Base-by-base conservation (phyloP, 805 yeast genomes). In the Nakazawaea anatomiae region DNA sequence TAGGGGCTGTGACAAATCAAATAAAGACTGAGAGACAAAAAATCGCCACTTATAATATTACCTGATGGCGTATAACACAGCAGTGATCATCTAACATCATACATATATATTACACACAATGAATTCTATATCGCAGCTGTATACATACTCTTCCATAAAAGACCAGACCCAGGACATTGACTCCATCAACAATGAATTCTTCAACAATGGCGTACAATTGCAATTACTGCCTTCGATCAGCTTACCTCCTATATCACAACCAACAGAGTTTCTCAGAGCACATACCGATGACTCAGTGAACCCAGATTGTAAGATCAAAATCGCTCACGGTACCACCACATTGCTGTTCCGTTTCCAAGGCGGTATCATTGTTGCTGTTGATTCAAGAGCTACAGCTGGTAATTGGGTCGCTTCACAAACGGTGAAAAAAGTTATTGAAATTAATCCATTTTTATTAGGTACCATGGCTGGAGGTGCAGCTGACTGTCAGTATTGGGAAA, bases 391-490 rank as follows among this genome's bases (percentile, higher is more conserved):
- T 53, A 87, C 98, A 7, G 96, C 96, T 2, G 99, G 99, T 44
- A 84, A 87, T 62, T 92, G 97, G 97, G 86, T 94, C 60, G 98
- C 97, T 25, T 90, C 97, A 12, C 97, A 91, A 68, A 90, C 97
- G 3, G 99, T 94, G 56, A 92, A 92, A 71, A 94, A 94, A 70
- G 99, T 94, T 51, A 90, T 94, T 62, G 92, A 92, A 69, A 94
- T 94, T 71, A 94, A 94, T 69, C 97, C 97, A 49, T 87, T 88
- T 67, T 72, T 94, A 57, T 77, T 94, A 60, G 99, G 99, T 57
- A 94, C 99, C 25, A 84, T 94, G 97, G 99, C 99, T 35, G 99
- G 99, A 72, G 98, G 98, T 74, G 99, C 99, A 46, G 98, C 98
- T 34, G 99, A 94, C 72, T 94, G 99, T 76, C 99, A 94, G 69